A percentile compares a stretch with the other conserved stretches of the same genome.
phyloP scores from a whole-genome alignment of 257 asterid species.

The Cinchona pubescens region DNA sequence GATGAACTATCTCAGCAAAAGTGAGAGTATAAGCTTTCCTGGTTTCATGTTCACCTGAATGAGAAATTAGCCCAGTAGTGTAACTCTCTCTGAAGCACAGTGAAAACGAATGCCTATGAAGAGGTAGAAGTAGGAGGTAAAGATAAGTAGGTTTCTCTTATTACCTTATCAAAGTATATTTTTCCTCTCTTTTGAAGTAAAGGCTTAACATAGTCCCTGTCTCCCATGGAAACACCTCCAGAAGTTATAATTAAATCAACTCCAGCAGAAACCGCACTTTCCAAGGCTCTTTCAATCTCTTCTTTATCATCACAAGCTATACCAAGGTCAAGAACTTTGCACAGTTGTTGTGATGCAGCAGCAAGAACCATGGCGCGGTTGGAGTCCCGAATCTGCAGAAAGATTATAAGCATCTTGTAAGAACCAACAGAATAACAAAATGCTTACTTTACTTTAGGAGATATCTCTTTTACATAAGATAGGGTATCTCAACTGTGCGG shows the following conservation, averaged over 20 bases:
- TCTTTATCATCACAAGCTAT: conserved; percentile 70
- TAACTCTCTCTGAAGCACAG: conserved; percentile 10
- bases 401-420: not conserved
- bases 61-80: conserved; percentile 14
- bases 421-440: conserved; percentile 11
- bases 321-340: conserved; percentile 87
- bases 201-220: conserved; percentile 91
- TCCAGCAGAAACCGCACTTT: conserved; percentile 67
- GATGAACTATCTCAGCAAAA: conserved; percentile 70
- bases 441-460: not conserved
- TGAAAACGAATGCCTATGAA: not conserved
- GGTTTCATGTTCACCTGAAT: conserved; percentile 88
- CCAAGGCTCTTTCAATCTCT: conserved; percentile 58
- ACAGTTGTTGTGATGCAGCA: conserved; percentile 65
- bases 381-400: conserved; percentile 87
- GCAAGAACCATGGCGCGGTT: conserved; percentile 93
- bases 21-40: conserved; percentile 94
- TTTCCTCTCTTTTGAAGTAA: conserved; percentile 76
- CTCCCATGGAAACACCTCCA: conserved; percentile 99
- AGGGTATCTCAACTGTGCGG: not conserved
- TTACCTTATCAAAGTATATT: conserved; percentile 76
- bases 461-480: conserved; percentile 2
- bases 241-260: conserved; percentile 76
- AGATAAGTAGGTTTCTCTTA: conserved; percentile 15
- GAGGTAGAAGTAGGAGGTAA: not conserved